Conservation (phyloP, 169 alveolate species). For the Eimeria falciformis region DNA sequence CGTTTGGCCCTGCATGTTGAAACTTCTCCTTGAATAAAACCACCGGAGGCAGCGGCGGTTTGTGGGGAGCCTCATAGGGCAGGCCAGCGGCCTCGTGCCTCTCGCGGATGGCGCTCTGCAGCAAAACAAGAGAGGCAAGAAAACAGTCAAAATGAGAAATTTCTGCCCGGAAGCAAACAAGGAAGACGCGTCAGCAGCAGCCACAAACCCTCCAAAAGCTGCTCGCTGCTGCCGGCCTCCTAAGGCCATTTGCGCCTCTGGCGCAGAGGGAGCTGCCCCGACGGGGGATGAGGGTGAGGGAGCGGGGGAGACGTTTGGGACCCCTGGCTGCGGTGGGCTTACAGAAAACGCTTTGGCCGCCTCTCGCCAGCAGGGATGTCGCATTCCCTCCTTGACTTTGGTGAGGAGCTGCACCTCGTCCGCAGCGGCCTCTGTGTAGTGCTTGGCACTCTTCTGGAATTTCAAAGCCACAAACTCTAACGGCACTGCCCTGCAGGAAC, state of each 20-base stretch:
- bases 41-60: conserved; percentile 81
- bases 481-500: conserved; percentile 69
- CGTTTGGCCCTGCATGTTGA: conserved; percentile 97
- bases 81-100: conserved; percentile 59
- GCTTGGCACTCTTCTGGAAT: conserved; percentile 97
- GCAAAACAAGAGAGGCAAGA: no score
- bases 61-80: conserved; percentile 67
- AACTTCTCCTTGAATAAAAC: conserved; percentile 96
- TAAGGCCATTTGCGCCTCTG: no score
- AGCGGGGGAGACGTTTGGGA: no score
- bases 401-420: conserved; percentile 92
- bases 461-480: conserved; percentile 96
- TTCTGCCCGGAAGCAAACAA: no score
- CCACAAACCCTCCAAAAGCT: no score
- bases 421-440: conserved; percentile 97
- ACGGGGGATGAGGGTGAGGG: no score
- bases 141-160: no score
- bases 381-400: conserved; percentile 76
- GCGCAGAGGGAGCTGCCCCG: no score
- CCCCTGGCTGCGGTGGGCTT: no score
- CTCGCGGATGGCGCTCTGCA: conserved; percentile 67
- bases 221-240: no score
- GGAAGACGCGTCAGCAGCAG: no score
- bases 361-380: conserved; percentile 74
- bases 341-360: conserved; percentile 89